Base-by-base conservation (phyloP, 345 rosid species). In the Melaleuca alternifolia region DNA sequence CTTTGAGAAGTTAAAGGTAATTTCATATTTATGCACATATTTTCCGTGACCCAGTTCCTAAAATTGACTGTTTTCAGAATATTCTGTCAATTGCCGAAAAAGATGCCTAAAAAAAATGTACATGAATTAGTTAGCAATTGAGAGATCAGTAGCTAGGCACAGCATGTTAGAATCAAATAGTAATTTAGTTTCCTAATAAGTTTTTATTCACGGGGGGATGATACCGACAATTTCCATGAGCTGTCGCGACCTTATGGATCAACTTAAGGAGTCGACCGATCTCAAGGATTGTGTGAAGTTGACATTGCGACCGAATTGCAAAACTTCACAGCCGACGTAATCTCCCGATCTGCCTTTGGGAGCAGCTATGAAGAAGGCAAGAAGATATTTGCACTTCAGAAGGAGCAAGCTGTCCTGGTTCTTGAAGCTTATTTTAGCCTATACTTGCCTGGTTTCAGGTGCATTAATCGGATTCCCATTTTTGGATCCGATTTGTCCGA, bases 401-500 rank as follows among this genome's bases (percentile, higher is more conserved):
- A 89, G 5, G 90, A 91, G 86, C 83, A 87, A 46, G 61, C 88
- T 11, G n/a, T 51, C 33, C 52, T 92, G 51, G 86, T 86, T 28
- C 28, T 92, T 59, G 93, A 92, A 88, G 90, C 92, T 8, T 87
- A 91, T 91, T 87, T 84, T 83, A 87, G 89, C 59, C 8, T 88
- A 2, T 91, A 92, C 85, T 85, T 93, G 87, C 95, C 95, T 51
- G 93, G 94, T 79, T 90, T 90, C 90, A 92, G 93, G 92, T 93
- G 44, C 61, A 16, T 44, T 54, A 41, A 52, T 23, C 28, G 46
- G 81, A 62, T 33, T n/a, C 57, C 15, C 10, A 0, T 46, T 11
- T 44, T 85, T 48, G 15, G 57, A 75, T 65, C 48, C 48, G 28
- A 5, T 20, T 81, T 71, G 79, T 71, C 48, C 0, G 11, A 18